Evolutionary conservation across 805 yeast genomes (phyloP), one percentile per base, ranked within the genome.

Genomic region (Torulaspora gathmanii): DNA sequence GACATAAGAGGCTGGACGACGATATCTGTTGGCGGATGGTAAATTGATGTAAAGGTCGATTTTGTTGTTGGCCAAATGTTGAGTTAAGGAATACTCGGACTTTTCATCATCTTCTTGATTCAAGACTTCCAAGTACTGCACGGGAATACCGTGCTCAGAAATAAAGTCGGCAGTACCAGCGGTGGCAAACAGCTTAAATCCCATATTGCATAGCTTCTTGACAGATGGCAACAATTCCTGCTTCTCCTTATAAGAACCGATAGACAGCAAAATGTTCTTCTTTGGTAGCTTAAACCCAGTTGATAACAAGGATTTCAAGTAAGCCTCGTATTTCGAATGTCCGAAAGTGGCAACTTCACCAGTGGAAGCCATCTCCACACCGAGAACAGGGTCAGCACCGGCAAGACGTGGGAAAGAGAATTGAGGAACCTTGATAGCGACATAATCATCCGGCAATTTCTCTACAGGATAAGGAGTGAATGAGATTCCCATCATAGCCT

Each of bases 341-440:
- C 99, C 99, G 64, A 93, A 91, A 52, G 95, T 80, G 40, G 99
- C 99, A 63, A 90, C 97, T 70, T 89, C 98, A 77, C 98, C 98
- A 51, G 98, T 91, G 25, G 97, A 91, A 15, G 98, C 96, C 98
- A 91, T 91, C 72, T 91, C 98, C 54, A 91, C 98, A 72, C 98
- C 98, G 55, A 91, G 75, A 50, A 91, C 89, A 43, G 98, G 98
- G 67, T 91, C 98, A 45, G 98, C 98, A 58, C 98, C 98, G 38
- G 96, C 86, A 56, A 91, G 77, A 69, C 98, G 82, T 25, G 97
- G 85, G 82, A 93, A 91, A 5, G 97, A 90, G 71, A 91, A 91
- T 70, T 91, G 98, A 10, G 98, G 98, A 47, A 90, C 97, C 74
- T 91, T 91, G 51, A 89, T 81, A 50, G 96, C 96, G 67, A 93